Evolutionary conservation across 176 grass and related monocot genomes (phyloP).

Genomic region (Urochloa ruziziensis): DNA sequence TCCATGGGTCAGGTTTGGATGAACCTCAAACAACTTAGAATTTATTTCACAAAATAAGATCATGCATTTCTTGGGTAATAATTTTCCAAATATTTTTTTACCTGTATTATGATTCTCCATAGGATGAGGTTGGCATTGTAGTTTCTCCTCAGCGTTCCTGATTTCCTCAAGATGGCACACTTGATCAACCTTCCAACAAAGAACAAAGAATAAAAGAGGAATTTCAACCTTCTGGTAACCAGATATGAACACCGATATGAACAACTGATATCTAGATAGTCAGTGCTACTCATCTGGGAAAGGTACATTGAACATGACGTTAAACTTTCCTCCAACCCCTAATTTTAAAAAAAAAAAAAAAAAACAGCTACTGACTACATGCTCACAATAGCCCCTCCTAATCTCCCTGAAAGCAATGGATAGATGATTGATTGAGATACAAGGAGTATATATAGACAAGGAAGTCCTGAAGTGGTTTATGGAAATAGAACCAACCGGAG

Average conservation of each 20-base stretch:
- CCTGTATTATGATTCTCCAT: conserved; percentile 38
- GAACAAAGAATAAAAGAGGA: conserved; percentile 23
- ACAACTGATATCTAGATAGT: background rate
- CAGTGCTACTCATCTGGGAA: background rate
- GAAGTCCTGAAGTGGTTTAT: no score
- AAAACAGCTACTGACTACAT: background rate
- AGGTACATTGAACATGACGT: background rate
- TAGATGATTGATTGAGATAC: no score
- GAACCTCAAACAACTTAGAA: conserved; percentile 31
- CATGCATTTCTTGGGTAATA: background rate
- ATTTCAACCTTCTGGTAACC: conserved; percentile 20
- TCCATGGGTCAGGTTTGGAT: conserved; percentile 37
- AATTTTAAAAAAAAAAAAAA: no score
- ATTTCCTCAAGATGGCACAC: conserved; percentile 65
- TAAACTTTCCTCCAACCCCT: background rate
- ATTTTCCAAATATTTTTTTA: conserved; percentile 30
- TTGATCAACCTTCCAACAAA: conserved; percentile 77
- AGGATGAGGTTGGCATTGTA: conserved; percentile 10
- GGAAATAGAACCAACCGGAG: no score
- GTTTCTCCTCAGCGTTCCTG: conserved; percentile 36
- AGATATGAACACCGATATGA: background rate
- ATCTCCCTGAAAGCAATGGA: no score
- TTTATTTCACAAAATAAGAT: conserved; percentile 25
- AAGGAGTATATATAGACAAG: no score
- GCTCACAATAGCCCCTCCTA: conserved; percentile 12